A percentile compares a stretch with the other conserved stretches of the same genome.
These are phyloP conservation scores for Coccomyxa sp. DNA, from an alignment of 139 green algal genomes.

Conservation along the genomic window DNA sequence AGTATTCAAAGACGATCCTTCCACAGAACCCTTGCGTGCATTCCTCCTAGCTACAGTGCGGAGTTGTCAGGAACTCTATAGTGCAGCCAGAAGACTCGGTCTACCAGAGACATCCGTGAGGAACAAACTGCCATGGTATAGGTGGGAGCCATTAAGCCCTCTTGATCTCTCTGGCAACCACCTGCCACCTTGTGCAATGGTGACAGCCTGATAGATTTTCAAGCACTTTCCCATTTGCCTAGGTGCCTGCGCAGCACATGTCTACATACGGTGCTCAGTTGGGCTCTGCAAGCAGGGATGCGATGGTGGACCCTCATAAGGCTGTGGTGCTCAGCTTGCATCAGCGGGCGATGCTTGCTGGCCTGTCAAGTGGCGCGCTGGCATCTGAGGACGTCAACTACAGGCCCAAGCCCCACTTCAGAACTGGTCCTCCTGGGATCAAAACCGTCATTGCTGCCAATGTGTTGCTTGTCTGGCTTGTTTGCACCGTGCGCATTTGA, in stretches of 20 bases:
- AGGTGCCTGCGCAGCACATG: not conserved
- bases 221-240: not conserved
- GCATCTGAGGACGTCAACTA: not conserved
- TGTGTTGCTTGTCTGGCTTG: slow-evolving; percentile 13
- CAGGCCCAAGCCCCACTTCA: slow-evolving; percentile 14
- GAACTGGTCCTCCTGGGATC: slow-evolving; percentile 10
- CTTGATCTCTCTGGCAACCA: too few relatives aligned
- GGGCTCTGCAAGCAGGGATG: slow-evolving; percentile 5
- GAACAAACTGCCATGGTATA: slow-evolving; percentile 14
- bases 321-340: not conserved
- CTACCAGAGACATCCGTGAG: slow-evolving; percentile 12
- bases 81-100: slow-evolving; percentile 14
- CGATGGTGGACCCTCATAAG: slow-evolving; percentile 6
- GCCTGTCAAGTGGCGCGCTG: not conserved
- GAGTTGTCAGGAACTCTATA: slow-evolving; percentile 9
- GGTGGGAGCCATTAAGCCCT: not conserved
- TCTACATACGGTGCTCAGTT: not conserved
- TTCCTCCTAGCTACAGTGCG: slow-evolving; percentile 8
- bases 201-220: not conserved
- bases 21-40: slow-evolving; percentile 2
- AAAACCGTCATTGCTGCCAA: slow-evolving; percentile 11
- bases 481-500: slow-evolving; percentile 11
- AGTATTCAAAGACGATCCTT: slow-evolving; percentile 4
- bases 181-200: not conserved
- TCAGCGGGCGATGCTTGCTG: slow-evolving; percentile 1